Evolutionary conservation across 1,284 basidiomycete genomes (phyloP), one percentile per base, ranked within the genome.

Genomic region (Lentinula novae-zelandiae): DNA sequence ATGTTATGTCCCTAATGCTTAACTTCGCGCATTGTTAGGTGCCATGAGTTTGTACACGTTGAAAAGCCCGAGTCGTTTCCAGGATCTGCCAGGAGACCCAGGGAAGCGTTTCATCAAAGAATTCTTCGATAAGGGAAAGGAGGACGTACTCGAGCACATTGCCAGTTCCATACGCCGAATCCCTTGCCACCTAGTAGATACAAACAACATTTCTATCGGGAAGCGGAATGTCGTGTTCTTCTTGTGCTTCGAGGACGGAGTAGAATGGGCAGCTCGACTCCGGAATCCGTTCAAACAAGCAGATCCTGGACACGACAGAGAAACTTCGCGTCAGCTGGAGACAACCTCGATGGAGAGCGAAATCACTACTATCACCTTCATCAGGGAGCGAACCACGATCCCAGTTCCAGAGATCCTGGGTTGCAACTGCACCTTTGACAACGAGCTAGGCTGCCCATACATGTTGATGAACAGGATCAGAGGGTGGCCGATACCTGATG

Each of bases 381-480:
- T 64, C 34, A 57, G 49, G 44, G 13, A 39, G 31, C 58, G 59
- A 42, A 64, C 63, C 34, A 51, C 48, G 3, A 58, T 64, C 39
- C 63, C 63, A 12, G 57, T 64, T 33, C 63, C 63, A n/a, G 58
- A 52, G 6, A 58, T 64, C 31, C 53, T 60, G 20, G 53, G 52
- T 15, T 49, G 58, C 22, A 58, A 63, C 49, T 50, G 57, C 13
- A 58, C 60, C 22, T 15, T 42, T 2, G 55, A 60, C 22, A 53
- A 53, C 36, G 36, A 46, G n/a, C 56, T 65, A 15, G 63, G 63
- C n/a, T 62, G 62, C 31, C 42, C 58, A 39, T 65, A 56, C 53
- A 60, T 65, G 58, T 27, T 65, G 31, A 65, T 65, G 63, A 58
- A 55, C 20, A 44, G 49, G 39, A 55, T 61, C 20, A 22, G 34